Evolutionary conservation across 345 rosid species (phyloP), one percentile per base, ranked within the genome.

Genomic region (Eucalyptus cloeziana): DNA sequence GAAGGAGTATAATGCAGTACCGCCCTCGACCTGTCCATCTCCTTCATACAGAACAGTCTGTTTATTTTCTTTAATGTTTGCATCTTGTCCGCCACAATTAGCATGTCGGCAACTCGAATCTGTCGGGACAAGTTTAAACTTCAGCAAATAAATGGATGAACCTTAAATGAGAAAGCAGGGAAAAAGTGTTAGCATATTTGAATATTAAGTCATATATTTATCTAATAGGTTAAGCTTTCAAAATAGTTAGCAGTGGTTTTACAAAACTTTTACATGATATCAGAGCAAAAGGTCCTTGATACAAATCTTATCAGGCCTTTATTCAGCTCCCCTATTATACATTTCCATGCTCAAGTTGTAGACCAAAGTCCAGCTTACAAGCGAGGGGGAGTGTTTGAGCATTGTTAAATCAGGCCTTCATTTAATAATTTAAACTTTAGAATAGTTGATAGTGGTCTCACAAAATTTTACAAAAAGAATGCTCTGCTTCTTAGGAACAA

Each of bases 51-150:
- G 86, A 64, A 67, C 89, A 24, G 37, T 44, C 86, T 47, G 52
- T 25, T 88, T 88, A 31, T 62, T 92, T 60, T 89, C 93, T 50
- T 85, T 54, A 58, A 90, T 85, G 31, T 25, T 71, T 81, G 33
- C 62, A 15, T 88, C 88, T 49, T 85, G 64, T 30, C 96, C 96
- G 30, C 96, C 96, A 89, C 94, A 93, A 86, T 94, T 94, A 50
- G 93, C 92, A 83, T 91, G 71, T 86, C 85, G 69, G 44, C 92
- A 92, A 86, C 91, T 90, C 27, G 81, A 45, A 86, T 88, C 93
- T 91, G 93, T 52, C 51, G 10, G 60, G 60, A 49, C 33, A 86
- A 76, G 47, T 43, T 76, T 12, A 44, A 76, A 76, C 30, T 21
- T 76, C 85, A 76, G 49, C 50, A 76, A 71, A 85, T 30, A 47